Conservation (phyloP, 306 rosid species). For the Pachyrhizus erosus region DNA sequence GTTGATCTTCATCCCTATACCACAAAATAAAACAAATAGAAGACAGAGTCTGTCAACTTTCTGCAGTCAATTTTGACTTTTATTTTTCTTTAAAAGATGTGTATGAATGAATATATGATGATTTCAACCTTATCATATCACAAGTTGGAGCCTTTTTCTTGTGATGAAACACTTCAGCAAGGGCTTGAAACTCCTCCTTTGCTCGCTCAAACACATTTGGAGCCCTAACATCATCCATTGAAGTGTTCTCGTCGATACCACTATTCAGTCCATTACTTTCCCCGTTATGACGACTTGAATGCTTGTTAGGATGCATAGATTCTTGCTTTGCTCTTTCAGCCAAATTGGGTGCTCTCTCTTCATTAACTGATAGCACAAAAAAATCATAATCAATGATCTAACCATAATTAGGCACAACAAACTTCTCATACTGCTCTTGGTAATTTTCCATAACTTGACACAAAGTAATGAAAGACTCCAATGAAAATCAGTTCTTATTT, state of each 20-base stretch:
- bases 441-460: not conserved
- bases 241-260: constrained; percentile 48
- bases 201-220: constrained; percentile 75
- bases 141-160: constrained; percentile 51
- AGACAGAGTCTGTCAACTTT: constrained; percentile 24
- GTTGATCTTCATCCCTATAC: constrained; percentile 45
- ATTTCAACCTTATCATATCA: constrained; percentile 46
- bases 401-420: constrained; percentile 1
- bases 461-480: not conserved
- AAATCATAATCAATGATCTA: constrained; percentile 13
- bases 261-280: constrained; percentile 60
- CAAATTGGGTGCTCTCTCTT: constrained; percentile 16
- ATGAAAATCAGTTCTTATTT: not conserved
- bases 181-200: constrained; percentile 73
- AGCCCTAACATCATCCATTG: constrained; percentile 61
- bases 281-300: constrained; percentile 24
- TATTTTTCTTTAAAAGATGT: not conserved
- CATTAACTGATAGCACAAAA: constrained; percentile 42
- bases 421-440: not conserved
- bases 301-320: constrained; percentile 49
- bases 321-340: constrained; percentile 62
- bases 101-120: not conserved
- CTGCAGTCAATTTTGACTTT: not conserved
- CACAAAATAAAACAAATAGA: constrained; percentile 25
- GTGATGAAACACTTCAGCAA: constrained; percentile 57